Evolutionary conservation across 1,139 yeast species (phyloP), one percentile per base, ranked within the genome.

Genomic region (Hyphopichia burtonii): DNA sequence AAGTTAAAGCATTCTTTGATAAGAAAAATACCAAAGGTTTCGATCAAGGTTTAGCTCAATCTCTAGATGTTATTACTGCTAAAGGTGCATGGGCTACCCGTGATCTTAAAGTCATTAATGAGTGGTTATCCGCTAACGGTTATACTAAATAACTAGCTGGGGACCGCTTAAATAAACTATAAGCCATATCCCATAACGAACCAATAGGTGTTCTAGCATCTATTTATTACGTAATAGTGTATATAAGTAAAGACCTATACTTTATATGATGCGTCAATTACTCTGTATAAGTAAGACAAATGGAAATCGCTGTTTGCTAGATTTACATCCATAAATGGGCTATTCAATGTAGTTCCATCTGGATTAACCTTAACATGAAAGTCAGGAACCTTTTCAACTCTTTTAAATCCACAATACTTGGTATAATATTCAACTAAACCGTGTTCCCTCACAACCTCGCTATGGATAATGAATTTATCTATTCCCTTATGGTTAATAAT

Each of bases 31-130:
- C 86, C 48, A 82, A 80, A 59, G 94, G 91, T 39, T 86, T 73
- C 56, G 86, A 86, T 64, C 83, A 84, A 70, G 75, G 82, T 45
- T 74, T 87, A 57, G 86, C 84, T 14, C 90, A 83, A 66, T 68
- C 86, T 15, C 71, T 83, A 54, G 96, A 88, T 63, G 68, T 78
- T 38, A 74, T 87, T 47, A 69, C 76, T 16, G 27, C 41, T 10
- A 38, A 38, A 16, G 16, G 19, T 38, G 33, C 41, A 12, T 38
- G 41, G 41, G 30, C 37, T 11, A 4, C 37, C n/a, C 41, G 41
- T 38, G 41, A 38, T 16, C 12, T 72, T 38, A 67, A 66, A 16
- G 73, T 68, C 31, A 80, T 88, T 43, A 55, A 66, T 41, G 58
- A 68, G 31, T 88, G 85, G 82, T 72, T 82, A 54, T 50, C 59